Evolutionary conservation across 208 protist genomes (phyloP).

Genomic region (Crithidia expoeki): DNA sequence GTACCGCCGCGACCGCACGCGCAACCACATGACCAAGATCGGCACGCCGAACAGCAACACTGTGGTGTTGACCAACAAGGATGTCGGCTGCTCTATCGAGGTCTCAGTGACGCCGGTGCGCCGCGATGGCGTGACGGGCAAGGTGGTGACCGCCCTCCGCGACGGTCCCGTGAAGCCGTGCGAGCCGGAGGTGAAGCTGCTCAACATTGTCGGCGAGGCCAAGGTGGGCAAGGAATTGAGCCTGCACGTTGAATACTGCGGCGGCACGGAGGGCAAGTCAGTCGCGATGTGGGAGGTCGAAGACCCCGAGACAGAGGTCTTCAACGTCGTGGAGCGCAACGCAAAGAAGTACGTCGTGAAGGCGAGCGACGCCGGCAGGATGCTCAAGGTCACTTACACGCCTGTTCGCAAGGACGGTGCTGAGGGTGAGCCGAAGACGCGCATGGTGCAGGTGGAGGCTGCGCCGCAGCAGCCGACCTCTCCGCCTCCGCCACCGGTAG

Average conservation of each 20-base stretch:
- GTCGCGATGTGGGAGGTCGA: constrained; percentile 75
- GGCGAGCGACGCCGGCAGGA: constrained; percentile 71
- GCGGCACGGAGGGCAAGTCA: constrained; percentile 70
- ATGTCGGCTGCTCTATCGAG: constrained; percentile 89
- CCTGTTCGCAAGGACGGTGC: constrained; percentile 82
- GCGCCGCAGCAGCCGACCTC: constrained; percentile 17
- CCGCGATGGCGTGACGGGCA: constrained; percentile 73
- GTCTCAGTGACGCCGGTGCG: constrained; percentile 87
- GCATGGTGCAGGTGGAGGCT: constrained; percentile 51
- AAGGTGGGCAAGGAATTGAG: constrained; percentile 59
- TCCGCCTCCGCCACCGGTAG: not conserved
- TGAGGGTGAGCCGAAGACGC: constrained; percentile 67
- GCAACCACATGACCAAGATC: constrained; percentile 53
- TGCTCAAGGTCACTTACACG: constrained; percentile 83
- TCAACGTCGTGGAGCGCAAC: constrained; percentile 54
- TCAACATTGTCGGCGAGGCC: constrained; percentile 76
- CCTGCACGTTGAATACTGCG: constrained; percentile 78
- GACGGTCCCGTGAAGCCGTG: constrained; percentile 53
- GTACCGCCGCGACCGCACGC: constrained; percentile 77
- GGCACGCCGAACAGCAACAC: constrained; percentile 73
- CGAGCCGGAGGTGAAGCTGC: constrained; percentile 60
- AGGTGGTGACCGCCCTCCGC: constrained; percentile 53
- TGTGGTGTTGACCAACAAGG: constrained; percentile 66
- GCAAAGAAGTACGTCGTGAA: constrained; percentile 62
- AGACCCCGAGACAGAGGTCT: constrained; percentile 63